Evolutionary conservation across 768 basidiomycete species (phyloP), one percentile per base, ranked within the genome.

Genomic region (Asterophora lycoperdoides): DNA sequence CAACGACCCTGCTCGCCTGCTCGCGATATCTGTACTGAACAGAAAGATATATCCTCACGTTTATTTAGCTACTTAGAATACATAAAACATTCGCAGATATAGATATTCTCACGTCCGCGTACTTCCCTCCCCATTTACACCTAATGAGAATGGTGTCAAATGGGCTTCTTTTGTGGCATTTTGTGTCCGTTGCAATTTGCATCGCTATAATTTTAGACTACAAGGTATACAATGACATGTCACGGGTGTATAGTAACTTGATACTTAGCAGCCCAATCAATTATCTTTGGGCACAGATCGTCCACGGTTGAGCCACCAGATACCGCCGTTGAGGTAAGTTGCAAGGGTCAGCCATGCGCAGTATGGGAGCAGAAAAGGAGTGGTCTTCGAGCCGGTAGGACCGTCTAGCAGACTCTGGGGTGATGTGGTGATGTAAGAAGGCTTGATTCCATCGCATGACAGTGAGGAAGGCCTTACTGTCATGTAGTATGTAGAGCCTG

Each of bases 321-420:
- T 73, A 0, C 80, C 81, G n/a, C 70, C 80, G 60, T 84, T 86
- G 34, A 87, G 69, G 65, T 86, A 87, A 8, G 81, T 81, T 8
- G 79, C 83, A 56, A 77, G 85, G 5, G 73, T 70, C 32, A 84
- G 63, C 83, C 83, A 87, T 7, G 73, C 77, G 52, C 81, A 82
- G 64, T 85, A 86, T 2, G 84, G 84, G 23, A 77, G 67, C 10
- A 84, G 68, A 61, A 81, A 72, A 61, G 76, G 81, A 5, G 79
- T 80, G 13, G 83, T 74, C 49, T 63, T 60, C 0, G 71, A 70
- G 38, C 65, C 57, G 10, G 73, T 75, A 8, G 80, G 68, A 1
- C 66, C 64, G 59, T 80, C 73, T 34, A 82, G 65, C 18, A 77
- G 59, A 67, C 70, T 74, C 79, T 80, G 49, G n/a, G n/a, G n/a